phyloP scores from a whole-genome alignment of 1,284 basidiomycete genomes.

The Marasmius fiardii region DNA sequence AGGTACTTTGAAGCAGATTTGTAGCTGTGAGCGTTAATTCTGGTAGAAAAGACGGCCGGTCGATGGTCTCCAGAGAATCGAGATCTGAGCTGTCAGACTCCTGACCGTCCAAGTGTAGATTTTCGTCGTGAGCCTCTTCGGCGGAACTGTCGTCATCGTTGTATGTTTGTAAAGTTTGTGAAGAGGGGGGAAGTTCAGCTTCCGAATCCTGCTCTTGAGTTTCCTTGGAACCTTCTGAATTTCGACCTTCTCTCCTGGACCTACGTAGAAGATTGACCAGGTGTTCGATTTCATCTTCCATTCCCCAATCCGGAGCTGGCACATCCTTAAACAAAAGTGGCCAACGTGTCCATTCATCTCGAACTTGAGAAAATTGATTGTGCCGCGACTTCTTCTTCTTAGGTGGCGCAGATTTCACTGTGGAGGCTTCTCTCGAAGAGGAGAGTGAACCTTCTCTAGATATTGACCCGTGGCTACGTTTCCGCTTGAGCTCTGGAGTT shows the following conservation, averaged over 20 bases:
- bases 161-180: background rate
- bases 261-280: background rate
- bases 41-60: background rate
- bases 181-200: background rate
- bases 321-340: conserved; percentile 57
- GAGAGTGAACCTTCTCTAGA: conserved; percentile 3
- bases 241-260: background rate
- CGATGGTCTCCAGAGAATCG: background rate
- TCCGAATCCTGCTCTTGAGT: background rate
- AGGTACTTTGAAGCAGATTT: conserved; percentile 10
- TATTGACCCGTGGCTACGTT: background rate
- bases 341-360: conserved; percentile 64
- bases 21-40: conserved; percentile 8
- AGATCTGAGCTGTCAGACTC: conserved; percentile 1
- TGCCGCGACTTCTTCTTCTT: conserved; percentile 12
- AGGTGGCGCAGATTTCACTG: conserved; percentile 15
- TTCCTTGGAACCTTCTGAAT: background rate
- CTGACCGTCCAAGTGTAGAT: background rate
- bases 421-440: background rate
- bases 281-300: conserved; percentile 52
- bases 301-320: conserved; percentile 52
- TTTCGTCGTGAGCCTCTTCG: background rate
- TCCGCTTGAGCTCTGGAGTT: conserved; percentile 12
- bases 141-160: background rate
- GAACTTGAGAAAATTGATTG: conserved; percentile 15